Conservation (phyloP, 73 alveolate genomes). For the Blepharisma stoltei region DNA sequence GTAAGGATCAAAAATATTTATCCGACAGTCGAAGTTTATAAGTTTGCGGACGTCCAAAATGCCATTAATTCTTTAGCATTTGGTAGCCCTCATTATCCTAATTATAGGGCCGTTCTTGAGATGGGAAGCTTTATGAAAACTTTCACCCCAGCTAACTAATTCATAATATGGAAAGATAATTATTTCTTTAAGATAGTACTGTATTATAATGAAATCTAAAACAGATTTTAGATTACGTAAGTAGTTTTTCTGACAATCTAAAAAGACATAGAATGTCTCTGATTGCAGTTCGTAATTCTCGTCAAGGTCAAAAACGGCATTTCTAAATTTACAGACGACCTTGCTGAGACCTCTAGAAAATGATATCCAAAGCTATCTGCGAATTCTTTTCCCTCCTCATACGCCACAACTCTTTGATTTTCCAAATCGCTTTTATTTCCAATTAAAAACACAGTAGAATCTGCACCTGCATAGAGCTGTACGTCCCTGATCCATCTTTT, state of each 20-base stretch:
- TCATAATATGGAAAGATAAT: too few relatives aligned
- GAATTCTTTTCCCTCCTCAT: constrained; percentile 35
- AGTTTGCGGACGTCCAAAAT: background rate
- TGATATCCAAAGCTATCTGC: constrained; percentile 32
- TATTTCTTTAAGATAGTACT: too few relatives aligned
- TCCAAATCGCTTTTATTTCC: constrained; percentile 67
- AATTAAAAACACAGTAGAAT: constrained; percentile 55
- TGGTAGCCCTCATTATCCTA: constrained; percentile 4
- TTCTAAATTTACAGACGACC: constrained; percentile 43
- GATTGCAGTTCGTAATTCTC: too few relatives aligned
- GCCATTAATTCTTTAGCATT: background rate
- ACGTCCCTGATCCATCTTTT: constrained; percentile 56
- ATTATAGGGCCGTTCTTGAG: constrained; percentile 1
- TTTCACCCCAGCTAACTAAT: background rate
- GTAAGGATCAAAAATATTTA: constrained; percentile 33
- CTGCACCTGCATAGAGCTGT: constrained; percentile 49
- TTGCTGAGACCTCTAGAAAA: constrained; percentile 55
- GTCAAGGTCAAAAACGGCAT: too few relatives aligned
- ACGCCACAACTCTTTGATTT: constrained; percentile 33
- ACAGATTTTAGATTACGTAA: too few relatives aligned
- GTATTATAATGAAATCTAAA: too few relatives aligned
- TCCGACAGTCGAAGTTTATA: constrained; percentile 37
- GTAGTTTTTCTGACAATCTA: too few relatives aligned
- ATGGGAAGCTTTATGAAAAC: background rate
- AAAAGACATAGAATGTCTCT: too few relatives aligned